A percentile compares a stretch with the other conserved stretches of the same genome.
Conservation (phyloP, 108 stramenopile species). For the Cyclotella baltica region DNA sequence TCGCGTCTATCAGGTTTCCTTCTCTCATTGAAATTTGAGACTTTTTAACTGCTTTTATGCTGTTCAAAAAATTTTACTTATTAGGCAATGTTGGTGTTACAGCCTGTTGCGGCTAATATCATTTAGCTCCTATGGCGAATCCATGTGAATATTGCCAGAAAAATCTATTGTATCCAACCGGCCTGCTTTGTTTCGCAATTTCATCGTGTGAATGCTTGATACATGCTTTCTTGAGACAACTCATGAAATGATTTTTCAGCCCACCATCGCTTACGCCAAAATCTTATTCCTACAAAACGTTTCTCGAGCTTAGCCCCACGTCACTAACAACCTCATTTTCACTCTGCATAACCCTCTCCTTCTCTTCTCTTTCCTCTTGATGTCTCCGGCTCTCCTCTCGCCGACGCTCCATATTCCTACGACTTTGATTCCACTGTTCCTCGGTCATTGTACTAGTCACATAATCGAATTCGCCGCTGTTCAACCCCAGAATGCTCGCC, state of each 20-base stretch:
- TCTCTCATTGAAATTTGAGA: no score
- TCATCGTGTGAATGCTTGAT: no score
- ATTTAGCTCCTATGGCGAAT: no score
- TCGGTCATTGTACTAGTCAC: constrained; percentile 62
- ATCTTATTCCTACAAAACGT: constrained; percentile 4
- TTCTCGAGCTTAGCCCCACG: constrained; percentile 21
- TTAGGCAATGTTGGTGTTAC: no score
- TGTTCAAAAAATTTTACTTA: no score
- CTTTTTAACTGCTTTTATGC: no score
- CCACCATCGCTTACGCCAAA: not conserved
- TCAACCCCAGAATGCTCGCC: constrained; percentile 53
- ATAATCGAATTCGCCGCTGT: constrained; percentile 57
- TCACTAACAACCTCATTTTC: constrained; percentile 30
- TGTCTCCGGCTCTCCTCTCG: constrained; percentile 14
- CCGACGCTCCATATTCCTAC: constrained; percentile 31
- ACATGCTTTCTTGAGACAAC: no score
- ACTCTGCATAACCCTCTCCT: constrained; percentile 19
- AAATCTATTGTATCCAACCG: not conserved
- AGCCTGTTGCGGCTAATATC: no score
- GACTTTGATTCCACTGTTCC: constrained; percentile 50
- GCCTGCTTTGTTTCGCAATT: not conserved
- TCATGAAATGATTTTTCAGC: not conserved
- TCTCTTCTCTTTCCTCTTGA: constrained; percentile 14
- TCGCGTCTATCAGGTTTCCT: no score
- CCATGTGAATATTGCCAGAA: not conserved